Evolutionary conservation across 1,284 basidiomycete species (phyloP).

Genomic region (Moniliella sp.): DNA sequence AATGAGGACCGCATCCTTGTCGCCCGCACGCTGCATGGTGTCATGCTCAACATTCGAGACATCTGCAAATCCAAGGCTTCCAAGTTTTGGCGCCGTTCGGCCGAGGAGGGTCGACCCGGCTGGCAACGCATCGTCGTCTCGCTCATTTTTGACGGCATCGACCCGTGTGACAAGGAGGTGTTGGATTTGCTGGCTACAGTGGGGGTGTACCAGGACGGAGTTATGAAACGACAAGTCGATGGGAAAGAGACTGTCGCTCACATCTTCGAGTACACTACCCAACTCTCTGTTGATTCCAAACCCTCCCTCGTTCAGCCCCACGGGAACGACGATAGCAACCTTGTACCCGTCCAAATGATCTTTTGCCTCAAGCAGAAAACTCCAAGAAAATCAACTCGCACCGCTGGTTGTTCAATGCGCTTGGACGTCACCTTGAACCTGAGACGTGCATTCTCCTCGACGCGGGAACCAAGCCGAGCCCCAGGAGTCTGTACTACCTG

Average conservation of each 20-base stretch:
- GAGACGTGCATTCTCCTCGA: conserved; percentile 30
- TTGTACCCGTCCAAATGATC: conserved; percentile 84
- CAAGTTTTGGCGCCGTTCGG: conserved; percentile 49
- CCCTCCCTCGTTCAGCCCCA: conserved; percentile 76
- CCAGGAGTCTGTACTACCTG: conserved; percentile 26
- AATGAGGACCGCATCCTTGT: conserved; percentile 81
- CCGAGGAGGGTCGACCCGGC: conserved; percentile 45
- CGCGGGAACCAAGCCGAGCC: conserved; percentile 31
- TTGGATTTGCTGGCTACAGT: conserved; percentile 35
- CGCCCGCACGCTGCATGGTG: conserved; percentile 57
- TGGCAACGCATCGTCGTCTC: conserved; percentile 82
- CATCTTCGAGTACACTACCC: conserved; percentile 52
- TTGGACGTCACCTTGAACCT: conserved; percentile 47
- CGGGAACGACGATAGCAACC: conserved; percentile 54
- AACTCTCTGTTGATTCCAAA: conserved; percentile 53
- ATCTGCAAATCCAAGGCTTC: conserved; percentile 87
- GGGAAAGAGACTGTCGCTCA: conserved; percentile 64
- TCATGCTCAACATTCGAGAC: conserved; percentile 93
- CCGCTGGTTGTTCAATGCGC: conserved; percentile 91
- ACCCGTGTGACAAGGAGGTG: conserved; percentile 66
- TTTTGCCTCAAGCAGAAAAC: conserved; percentile 87
- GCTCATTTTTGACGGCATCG: conserved; percentile 72
- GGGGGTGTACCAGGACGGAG: conserved; percentile 43
- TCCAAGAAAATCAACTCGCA: conserved; percentile 45
- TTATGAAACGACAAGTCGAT: conserved; percentile 79